Base-by-base conservation (phyloP, 2,329 filamentous ascomycete species). In the Sclerotinia minor region DNA sequence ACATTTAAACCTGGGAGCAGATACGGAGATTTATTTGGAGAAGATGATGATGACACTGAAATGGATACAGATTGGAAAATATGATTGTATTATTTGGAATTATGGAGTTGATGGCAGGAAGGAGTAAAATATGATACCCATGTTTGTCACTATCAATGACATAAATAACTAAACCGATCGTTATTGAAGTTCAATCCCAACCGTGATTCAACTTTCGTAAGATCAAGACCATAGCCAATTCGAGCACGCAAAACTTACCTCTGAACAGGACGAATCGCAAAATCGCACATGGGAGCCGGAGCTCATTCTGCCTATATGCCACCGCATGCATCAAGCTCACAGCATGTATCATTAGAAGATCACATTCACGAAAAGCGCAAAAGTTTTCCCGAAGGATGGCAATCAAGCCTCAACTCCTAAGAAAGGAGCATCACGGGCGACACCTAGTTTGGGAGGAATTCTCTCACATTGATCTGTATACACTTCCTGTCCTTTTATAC, bases 391-490 rank as follows among this genome's bases (percentile, higher is more conserved):
- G 54, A 60, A 72, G 69, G 75, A 79, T 96, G 92, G 92, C 92
- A 88, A 93, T 96, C 92, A 92, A 96, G 92, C 92, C 79, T 95
- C 87, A 86, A 92, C 89, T 83, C 84, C 83, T 60, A 38, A 32
- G 3, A 41, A 79, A 80, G 76, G 81, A 87, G 89, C 92, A 84
- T 94, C 90, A 81, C 15, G 3, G 58, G 92, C 92, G 92, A 96
- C 92, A 96, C 92, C 92, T 93, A 85, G 83, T 84, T 50, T 50
- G 45, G 45, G 81, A 81, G 80, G 81, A 79, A 81, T 84, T 82
- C 85, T 85, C 83, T 82, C 82, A 77, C 75, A 77, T 78, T 84
- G 83, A 87, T 83, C 85, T 87, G 81, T 80, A 80, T 80, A 79
- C 79, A 74, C 69, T 73, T 71, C 73, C 72, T 71, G 70, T 73